Evolutionary conservation across 2,329 filamentous ascomycete species (phyloP).

Genomic region (Paecilomyces sp.): DNA sequence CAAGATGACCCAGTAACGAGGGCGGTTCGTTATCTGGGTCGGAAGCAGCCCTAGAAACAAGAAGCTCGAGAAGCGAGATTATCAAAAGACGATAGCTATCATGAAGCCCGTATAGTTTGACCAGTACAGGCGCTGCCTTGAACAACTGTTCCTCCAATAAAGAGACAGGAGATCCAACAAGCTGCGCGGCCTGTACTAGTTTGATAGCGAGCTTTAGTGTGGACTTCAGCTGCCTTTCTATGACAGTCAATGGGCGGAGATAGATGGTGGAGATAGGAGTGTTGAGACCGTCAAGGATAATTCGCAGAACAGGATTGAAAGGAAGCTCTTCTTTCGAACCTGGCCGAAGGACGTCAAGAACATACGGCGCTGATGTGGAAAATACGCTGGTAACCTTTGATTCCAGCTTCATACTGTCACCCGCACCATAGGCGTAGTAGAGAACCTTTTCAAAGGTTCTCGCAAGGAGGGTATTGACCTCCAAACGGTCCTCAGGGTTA

Average conservation of each 20-base stretch:
- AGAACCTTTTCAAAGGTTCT: slow-evolving; percentile 66
- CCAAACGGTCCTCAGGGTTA: slow-evolving; percentile 58
- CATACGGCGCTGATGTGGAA: slow-evolving; percentile 64
- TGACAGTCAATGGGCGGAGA: slow-evolving; percentile 46
- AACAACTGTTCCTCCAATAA: slow-evolving; percentile 73
- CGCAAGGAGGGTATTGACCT: slow-evolving; percentile 62
- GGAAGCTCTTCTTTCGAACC: slow-evolving; percentile 62
- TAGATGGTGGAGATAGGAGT: slow-evolving; percentile 58
- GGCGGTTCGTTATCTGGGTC: slow-evolving; percentile 64
- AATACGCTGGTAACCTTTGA: slow-evolving; percentile 57
- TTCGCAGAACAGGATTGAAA: slow-evolving; percentile 68
- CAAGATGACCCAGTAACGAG: slow-evolving; percentile 88
- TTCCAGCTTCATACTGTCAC: slow-evolving; percentile 46
- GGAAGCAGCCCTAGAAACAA: slow-evolving; percentile 64
- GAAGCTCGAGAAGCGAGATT: slow-evolving; percentile 62
- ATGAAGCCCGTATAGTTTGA: slow-evolving; percentile 66
- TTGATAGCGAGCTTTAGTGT: slow-evolving; percentile 61
- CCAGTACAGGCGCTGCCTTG: slow-evolving; percentile 68
- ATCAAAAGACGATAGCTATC: slow-evolving; percentile 60
- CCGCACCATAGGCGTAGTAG: slow-evolving; percentile 66
- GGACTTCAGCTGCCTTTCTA: slow-evolving; percentile 56
- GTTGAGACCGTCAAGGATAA: slow-evolving; percentile 57
- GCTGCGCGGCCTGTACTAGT: slow-evolving; percentile 62
- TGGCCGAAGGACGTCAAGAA: slow-evolving; percentile 70
- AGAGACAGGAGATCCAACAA: slow-evolving; percentile 56